Evolutionary conservation across 495 filamentous ascomycete species (phyloP).

Genomic region (Penicillium pancosmium): DNA sequence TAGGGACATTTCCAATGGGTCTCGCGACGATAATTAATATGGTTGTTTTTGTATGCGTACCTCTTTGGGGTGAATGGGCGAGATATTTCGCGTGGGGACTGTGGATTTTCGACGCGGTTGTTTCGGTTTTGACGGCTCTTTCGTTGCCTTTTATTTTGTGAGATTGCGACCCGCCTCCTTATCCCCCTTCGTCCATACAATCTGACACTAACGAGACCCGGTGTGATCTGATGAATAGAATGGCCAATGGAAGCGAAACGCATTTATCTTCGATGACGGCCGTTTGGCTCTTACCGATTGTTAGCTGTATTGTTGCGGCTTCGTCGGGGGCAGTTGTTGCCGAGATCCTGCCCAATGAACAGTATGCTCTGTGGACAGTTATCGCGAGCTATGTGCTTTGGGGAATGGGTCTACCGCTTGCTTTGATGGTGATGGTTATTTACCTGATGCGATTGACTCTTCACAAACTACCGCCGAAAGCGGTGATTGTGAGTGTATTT

Average conservation of each 20-base stretch:
- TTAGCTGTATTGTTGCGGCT: conserved; percentile 59
- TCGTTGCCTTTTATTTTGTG: conserved; percentile 60
- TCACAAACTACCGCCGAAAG: conserved; percentile 58
- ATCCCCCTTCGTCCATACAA: background rate
- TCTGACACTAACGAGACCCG: too few relatives aligned
- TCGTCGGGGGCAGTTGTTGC: conserved; percentile 60
- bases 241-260: conserved; percentile 31
- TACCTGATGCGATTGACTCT: conserved; percentile 64
- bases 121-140: conserved; percentile 53
- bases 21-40: conserved; percentile 65
- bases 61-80: conserved; percentile 49
- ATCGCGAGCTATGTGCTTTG: conserved; percentile 60
- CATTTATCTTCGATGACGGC: conserved; percentile 58
- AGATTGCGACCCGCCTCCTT: conserved; percentile 13
- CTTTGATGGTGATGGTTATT: conserved; percentile 56
- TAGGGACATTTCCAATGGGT: conserved; percentile 66
- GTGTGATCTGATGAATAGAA: conserved; percentile 30
- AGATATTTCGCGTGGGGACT: conserved; percentile 50
- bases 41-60: conserved; percentile 57
- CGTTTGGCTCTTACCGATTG: conserved; percentile 62
- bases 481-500: conserved; percentile 63
- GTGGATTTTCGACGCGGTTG: conserved; percentile 61
- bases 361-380: conserved; percentile 59
- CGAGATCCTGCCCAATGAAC: conserved; percentile 48
- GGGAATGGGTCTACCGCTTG: conserved; percentile 60